Evolutionary conservation across 306 rosid species (phyloP).

Genomic region (Prunus mume): DNA sequence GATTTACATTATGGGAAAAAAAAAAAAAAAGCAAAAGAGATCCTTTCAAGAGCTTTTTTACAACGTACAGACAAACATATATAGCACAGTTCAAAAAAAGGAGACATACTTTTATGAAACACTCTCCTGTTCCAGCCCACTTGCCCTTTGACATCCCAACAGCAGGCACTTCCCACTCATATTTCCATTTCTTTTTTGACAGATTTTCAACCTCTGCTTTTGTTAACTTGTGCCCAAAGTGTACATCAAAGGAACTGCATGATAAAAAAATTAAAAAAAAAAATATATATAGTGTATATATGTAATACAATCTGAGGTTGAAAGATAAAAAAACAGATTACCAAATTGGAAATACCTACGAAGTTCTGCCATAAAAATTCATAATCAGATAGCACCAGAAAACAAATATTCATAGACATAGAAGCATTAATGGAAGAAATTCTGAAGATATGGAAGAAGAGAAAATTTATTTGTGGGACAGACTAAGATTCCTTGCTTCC

Average conservation of each 20-base stretch:
- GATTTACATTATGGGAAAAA: too few species aligned
- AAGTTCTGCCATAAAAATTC: background rate
- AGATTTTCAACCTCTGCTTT: slow-evolving; percentile 58
- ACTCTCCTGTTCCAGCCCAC: slow-evolving; percentile 82
- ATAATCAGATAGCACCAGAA: background rate
- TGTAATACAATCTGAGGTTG: background rate
- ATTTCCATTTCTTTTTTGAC: slow-evolving; percentile 46
- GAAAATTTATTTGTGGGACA: background rate
- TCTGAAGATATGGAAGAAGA: background rate
- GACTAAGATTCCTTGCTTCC: background rate
- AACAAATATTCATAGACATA: background rate
- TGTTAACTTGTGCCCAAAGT: slow-evolving; percentile 60
- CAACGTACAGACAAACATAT: background rate
- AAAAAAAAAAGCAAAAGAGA: background rate
- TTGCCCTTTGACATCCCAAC: slow-evolving; percentile 69
- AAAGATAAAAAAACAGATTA: background rate
- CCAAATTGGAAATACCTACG: background rate
- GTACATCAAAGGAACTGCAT: slow-evolving; percentile 62
- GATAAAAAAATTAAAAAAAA: slow-evolving; percentile 1
- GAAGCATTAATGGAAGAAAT: background rate
- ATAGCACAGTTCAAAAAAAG: background rate
- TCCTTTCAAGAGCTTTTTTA: background rate
- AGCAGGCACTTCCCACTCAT: slow-evolving; percentile 73
- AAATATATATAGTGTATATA: background rate
- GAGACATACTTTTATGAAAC: slow-evolving; percentile 60